Evolutionary conservation across 768 basidiomycete species (phyloP).

Genomic region (Amanita thiersii): DNA sequence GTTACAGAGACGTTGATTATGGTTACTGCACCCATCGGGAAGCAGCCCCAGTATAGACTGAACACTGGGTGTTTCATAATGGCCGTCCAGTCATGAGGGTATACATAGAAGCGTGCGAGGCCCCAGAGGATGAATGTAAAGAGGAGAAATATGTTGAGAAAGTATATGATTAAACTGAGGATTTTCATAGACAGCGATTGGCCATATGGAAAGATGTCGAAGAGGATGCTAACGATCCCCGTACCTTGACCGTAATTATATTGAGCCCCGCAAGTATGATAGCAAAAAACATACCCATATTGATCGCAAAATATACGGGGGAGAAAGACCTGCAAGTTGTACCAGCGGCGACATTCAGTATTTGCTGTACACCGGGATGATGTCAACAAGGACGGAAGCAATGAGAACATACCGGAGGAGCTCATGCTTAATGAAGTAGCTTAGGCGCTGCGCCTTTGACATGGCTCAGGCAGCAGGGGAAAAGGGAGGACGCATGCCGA

Average conservation of each 20-base stretch:
- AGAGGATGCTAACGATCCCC: constrained; percentile 6
- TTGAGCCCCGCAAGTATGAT: background rate
- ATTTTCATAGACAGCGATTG: constrained; percentile 5
- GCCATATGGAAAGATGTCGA: constrained; percentile 7
- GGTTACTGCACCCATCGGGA: constrained; percentile 47
- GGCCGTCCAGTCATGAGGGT: constrained; percentile 31
- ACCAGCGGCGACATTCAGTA: background rate
- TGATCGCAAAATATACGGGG: constrained; percentile 4
- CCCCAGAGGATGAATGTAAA: constrained; percentile 30
- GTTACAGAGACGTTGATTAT: constrained; percentile 36
- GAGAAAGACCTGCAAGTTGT: constrained; percentile 5
- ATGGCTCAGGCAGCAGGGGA: no score
- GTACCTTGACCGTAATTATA: background rate
- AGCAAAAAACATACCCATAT: constrained; percentile 1
- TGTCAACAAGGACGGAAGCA: background rate
- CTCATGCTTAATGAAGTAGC: constrained; percentile 3
- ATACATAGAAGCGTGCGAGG: constrained; percentile 30
- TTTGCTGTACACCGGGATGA: background rate
- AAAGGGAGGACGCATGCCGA: no score
- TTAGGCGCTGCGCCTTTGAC: constrained; percentile 3
- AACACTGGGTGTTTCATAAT: constrained; percentile 43
- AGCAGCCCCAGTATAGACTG: constrained; percentile 35
- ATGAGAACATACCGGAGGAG: background rate
- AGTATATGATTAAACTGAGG: constrained; percentile 11
- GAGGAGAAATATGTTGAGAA: constrained; percentile 36